These are phyloP conservation scores for Arthrobotrys iridis DNA, from an alignment of 2,329 filamentous ascomycete species.

Conservation along the genomic window DNA sequence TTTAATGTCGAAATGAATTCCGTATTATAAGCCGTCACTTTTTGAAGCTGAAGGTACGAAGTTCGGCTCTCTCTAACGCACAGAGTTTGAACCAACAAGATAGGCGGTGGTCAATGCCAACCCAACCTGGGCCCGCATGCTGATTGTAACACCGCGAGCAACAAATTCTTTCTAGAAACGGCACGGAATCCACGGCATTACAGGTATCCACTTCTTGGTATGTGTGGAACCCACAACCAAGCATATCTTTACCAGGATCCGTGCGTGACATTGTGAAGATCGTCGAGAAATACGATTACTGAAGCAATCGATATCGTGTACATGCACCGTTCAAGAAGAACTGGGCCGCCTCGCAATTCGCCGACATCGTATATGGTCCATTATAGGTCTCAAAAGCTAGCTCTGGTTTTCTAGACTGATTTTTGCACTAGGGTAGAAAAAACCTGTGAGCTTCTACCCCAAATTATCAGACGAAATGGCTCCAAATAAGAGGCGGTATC, in stretches of 20 bases:
- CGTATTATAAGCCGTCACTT: constrained; percentile 1
- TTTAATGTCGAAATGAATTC: neutral
- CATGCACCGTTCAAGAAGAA: neutral
- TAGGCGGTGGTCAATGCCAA: constrained; percentile 50
- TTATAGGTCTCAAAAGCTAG: neutral
- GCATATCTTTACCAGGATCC: neutral
- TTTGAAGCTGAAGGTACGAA: no score
- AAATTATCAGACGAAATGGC: neutral
- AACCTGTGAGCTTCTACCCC: neutral
- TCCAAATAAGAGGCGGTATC: constrained; percentile 16
- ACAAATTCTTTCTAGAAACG: constrained; percentile 30
- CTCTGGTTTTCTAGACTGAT: neutral
- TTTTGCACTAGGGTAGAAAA: neutral
- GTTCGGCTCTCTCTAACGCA: neutral
- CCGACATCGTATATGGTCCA: neutral
- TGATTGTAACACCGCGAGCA: neutral
- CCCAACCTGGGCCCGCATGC: constrained; percentile 34
- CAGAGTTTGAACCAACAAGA: neutral
- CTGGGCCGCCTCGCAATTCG: neutral
- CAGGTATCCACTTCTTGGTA: neutral
- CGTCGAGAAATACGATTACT: constrained; percentile 15
- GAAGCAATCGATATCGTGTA: no score
- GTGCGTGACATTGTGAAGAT: no score
- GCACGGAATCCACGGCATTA: constrained; percentile 33
- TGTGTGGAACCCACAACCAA: neutral